Evolutionary conservation across 139 green algal species (phyloP).

Genomic region (Nannochloris sp.): DNA sequence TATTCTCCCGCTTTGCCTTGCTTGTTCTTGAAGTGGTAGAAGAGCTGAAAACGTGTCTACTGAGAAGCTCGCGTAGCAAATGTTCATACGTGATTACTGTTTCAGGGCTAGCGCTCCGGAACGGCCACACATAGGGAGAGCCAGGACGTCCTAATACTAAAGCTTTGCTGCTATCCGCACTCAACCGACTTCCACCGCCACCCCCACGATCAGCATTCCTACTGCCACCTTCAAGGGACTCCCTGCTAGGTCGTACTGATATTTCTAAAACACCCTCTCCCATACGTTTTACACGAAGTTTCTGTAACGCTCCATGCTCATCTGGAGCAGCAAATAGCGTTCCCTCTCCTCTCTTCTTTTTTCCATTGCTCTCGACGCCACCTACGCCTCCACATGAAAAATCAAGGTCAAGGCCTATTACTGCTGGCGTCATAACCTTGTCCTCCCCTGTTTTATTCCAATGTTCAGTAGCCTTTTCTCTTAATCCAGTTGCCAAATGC

Average conservation of each 20-base stretch:
- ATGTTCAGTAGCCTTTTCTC: background rate
- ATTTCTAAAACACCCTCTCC: background rate
- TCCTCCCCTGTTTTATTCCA: slow-evolving; percentile 11
- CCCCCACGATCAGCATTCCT: slow-evolving; percentile 12
- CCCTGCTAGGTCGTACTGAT: background rate
- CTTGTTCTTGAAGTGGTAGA: background rate
- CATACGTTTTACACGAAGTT: slow-evolving; percentile 3
- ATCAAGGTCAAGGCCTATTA: slow-evolving; percentile 12
- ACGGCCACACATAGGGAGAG: background rate
- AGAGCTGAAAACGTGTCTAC: background rate
- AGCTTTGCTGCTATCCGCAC: background rate
- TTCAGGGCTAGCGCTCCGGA: background rate
- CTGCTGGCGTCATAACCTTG: background rate
- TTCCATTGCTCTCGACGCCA: too few species aligned
- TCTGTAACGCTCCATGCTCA: background rate
- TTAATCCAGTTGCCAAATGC: slow-evolving; percentile 17
- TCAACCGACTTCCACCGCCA: too few species aligned
- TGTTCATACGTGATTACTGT: background rate
- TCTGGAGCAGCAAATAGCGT: slow-evolving; percentile 12
- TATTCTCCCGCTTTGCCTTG: too few species aligned
- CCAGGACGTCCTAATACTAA: background rate
- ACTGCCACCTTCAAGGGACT: background rate
- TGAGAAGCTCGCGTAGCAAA: background rate
- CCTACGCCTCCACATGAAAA: background rate
- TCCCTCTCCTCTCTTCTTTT: too few species aligned